phyloP scores from a whole-genome alignment of 495 filamentous ascomycete species.

The Podospora conica region DNA sequence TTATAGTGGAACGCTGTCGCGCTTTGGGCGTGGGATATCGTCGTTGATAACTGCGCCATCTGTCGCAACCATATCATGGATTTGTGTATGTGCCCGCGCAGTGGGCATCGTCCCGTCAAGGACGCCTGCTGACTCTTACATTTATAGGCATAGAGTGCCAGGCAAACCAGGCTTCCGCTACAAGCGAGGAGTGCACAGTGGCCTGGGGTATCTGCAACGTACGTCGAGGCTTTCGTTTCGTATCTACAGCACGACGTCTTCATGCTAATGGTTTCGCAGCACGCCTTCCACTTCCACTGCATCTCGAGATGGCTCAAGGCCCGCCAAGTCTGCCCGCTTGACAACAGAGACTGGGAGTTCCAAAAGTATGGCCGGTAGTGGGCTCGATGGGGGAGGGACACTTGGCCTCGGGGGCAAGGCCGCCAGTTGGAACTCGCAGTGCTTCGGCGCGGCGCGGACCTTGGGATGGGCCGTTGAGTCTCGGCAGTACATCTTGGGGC shows the following conservation, averaged over 20 bases:
- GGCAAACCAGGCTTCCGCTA: conserved; percentile 97
- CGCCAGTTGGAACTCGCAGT: neutral
- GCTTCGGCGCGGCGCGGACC: neutral
- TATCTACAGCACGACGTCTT: neutral
- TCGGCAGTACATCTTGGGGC: neutral
- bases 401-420: neutral
- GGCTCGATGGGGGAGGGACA: neutral
- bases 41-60: conserved; percentile 99
- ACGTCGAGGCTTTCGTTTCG: neutral
- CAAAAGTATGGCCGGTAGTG: conserved; percentile 84
- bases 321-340: conserved; percentile 95
- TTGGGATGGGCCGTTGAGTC: neutral
- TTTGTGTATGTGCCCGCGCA: conserved; percentile 57
- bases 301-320: conserved; percentile 99
- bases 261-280: conserved; percentile 48
- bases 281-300: conserved; percentile 99
- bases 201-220: conserved; percentile 99
- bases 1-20: conserved; percentile 96
- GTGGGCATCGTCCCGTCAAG: neutral
- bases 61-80: conserved; percentile 99
- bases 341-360: conserved; percentile 99
- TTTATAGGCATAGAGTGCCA: conserved; percentile 89
- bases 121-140: neutral
- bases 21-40: conserved; percentile 99
- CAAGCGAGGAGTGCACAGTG: conserved; percentile 96